These are phyloP conservation scores for Fusarium sp. DNA, from an alignment of 2,329 filamentous ascomycete species.

Conservation along the genomic window DNA sequence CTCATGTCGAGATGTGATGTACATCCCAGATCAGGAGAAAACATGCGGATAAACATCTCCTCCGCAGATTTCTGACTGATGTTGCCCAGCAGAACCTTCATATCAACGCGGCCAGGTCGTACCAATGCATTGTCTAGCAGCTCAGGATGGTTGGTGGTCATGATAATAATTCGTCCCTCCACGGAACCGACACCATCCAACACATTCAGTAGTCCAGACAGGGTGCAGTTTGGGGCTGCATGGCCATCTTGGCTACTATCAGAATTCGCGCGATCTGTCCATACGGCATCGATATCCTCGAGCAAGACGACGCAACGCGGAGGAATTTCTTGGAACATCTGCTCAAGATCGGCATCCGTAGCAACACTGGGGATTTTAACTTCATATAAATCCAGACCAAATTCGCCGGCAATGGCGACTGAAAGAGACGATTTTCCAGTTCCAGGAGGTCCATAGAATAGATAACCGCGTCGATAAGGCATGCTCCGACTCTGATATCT, in stretches of 20 bases:
- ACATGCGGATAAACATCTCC: slow-evolving; percentile 64
- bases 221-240: slow-evolving; percentile 56
- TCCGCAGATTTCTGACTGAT: slow-evolving; percentile 60
- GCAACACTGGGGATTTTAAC: slow-evolving; percentile 64
- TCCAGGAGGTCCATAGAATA: slow-evolving; percentile 74
- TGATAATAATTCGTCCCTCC: slow-evolving; percentile 78
- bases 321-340: slow-evolving; percentile 67
- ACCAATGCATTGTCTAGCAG: slow-evolving; percentile 74
- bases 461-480: slow-evolving; percentile 64
- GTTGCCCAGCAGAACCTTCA: slow-evolving; percentile 69
- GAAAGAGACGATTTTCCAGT: slow-evolving; percentile 71
- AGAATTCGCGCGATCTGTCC: slow-evolving; percentile 46
- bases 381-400: slow-evolving; percentile 65
- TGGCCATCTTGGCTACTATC: slow-evolving; percentile 38
- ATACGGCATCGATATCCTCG: slow-evolving; percentile 66
- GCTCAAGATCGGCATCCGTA: slow-evolving; percentile 63
- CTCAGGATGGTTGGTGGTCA: slow-evolving; percentile 78
- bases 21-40: slow-evolving; percentile 52
- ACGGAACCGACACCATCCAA: slow-evolving; percentile 78
- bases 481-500: slow-evolving; percentile 72
- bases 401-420: slow-evolving; percentile 64
- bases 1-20: slow-evolving; percentile 44
- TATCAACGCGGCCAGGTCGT: slow-evolving; percentile 75
- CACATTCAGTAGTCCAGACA: slow-evolving; percentile 77
- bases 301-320: slow-evolving; percentile 66